Percentiles rank a stretch among this genome's conserved stretches.
phyloP scores from a whole-genome alignment of 208 protist genomes.

The Vickermania ingenoplastis region DNA sequence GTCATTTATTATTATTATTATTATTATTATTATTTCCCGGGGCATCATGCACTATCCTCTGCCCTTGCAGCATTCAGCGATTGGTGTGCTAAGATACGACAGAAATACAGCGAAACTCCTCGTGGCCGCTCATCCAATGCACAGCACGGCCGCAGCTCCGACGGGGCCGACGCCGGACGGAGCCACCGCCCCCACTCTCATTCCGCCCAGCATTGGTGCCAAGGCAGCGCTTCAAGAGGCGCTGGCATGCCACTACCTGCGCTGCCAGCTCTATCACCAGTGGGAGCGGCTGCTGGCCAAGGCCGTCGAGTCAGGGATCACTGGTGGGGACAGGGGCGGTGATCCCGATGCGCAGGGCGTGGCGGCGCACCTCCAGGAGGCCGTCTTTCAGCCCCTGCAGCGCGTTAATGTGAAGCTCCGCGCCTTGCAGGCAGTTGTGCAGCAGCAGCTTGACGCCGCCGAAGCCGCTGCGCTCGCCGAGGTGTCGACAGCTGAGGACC shows the following conservation, averaged over 20 bases:
- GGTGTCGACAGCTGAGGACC: background rate
- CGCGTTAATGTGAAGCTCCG: slow-evolving; percentile 37
- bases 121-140: no score
- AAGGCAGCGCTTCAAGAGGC: no score
- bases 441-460: background rate
- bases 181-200: no score
- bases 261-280: slow-evolving; percentile 47
- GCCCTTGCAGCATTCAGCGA: no score
- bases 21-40: no score
- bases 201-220: no score
- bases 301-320: slow-evolving; percentile 32
- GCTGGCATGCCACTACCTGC: slow-evolving; percentile 33
- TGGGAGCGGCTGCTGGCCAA: slow-evolving; percentile 44
- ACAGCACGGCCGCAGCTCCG: no score
- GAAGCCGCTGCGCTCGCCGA: background rate
- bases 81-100: no score
- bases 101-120: no score
- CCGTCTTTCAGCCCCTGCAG: slow-evolving; percentile 48
- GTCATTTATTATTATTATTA: no score
- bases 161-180: no score
- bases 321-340: slow-evolving; percentile 14
- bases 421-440: slow-evolving; percentile 17
- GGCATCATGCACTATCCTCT: no score
- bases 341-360: slow-evolving; percentile 13
- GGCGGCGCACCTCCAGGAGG: slow-evolving; percentile 22